phyloP scores from a whole-genome alignment of 805 yeast genomes.

The Maudiozyma barnettii region DNA sequence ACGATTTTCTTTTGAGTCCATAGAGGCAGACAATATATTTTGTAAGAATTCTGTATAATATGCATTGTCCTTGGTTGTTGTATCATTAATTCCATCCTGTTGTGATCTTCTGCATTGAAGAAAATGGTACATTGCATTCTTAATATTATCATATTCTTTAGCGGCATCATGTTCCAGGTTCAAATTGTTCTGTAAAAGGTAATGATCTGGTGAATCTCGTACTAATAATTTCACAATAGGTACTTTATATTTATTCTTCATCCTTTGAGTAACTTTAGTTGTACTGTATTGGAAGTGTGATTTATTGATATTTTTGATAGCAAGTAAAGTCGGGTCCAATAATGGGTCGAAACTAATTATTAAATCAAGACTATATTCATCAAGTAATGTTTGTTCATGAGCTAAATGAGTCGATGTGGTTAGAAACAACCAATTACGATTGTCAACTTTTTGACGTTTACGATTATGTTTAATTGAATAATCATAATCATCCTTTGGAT shows the following conservation, averaged over 20 bases:
- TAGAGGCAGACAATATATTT: not conserved
- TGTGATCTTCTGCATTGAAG: constrained; percentile 9
- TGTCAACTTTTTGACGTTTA: constrained; percentile 8
- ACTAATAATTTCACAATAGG: constrained; percentile 42
- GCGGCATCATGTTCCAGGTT: constrained; percentile 8
- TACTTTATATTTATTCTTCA: constrained; percentile 9
- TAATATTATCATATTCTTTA: constrained; percentile 16
- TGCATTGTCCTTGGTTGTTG: not conserved
- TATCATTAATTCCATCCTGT: not conserved
- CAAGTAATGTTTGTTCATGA: constrained; percentile 24
- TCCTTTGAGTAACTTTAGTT: constrained; percentile 3
- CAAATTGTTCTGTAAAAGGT: constrained; percentile 14
- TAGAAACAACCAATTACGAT: constrained; percentile 32
- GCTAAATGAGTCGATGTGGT: constrained; percentile 39
- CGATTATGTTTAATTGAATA: constrained; percentile 13
- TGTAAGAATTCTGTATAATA: not conserved
- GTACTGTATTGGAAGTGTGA: constrained; percentile 2
- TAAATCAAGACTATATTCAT: constrained; percentile 32
- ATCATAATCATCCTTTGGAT: constrained; percentile 22
- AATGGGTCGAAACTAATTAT: constrained; percentile 42
- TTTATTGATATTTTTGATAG: constrained; percentile 21
- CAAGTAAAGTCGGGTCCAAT: constrained; percentile 27
- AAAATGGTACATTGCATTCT: constrained; percentile 24
- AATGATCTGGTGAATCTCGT: constrained; percentile 39
- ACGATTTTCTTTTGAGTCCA: not conserved